Conservation (phyloP, 441 rosid species). For the Erodium texanum region DNA sequence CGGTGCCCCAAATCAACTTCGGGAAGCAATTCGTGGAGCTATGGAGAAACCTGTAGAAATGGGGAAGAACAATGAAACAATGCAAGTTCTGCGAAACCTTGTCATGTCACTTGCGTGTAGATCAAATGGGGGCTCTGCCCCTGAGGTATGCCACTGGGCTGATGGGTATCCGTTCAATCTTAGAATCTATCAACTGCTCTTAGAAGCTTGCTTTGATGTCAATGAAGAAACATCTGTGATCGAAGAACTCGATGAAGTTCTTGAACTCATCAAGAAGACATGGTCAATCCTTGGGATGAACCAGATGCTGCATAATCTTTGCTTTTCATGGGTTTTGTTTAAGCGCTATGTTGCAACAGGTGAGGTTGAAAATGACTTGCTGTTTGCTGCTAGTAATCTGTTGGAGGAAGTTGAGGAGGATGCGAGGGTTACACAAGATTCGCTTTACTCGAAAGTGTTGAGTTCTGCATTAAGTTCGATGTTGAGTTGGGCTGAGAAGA, state of each 20-base stretch:
- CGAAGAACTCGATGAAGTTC: constrained; percentile 61
- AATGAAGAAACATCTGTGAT: constrained; percentile 44
- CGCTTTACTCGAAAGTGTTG: constrained; percentile 29
- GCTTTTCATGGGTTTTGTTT: constrained; percentile 57
- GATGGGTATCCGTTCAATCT: constrained; percentile 57
- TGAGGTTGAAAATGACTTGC: constrained; percentile 50
- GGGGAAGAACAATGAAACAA: constrained; percentile 40
- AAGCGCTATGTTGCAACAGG: constrained; percentile 47
- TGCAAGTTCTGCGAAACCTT: constrained; percentile 37
- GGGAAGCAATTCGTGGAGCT: constrained; percentile 35
- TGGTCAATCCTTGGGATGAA: constrained; percentile 56
- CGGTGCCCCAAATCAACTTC: constrained; percentile 35
- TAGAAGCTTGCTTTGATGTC: constrained; percentile 60
- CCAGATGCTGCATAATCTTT: constrained; percentile 51
- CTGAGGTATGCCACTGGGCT: constrained; percentile 63
- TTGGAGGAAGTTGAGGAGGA: constrained; percentile 47
- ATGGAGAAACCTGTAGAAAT: constrained; percentile 39
- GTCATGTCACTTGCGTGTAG: constrained; percentile 53
- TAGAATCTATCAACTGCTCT: constrained; percentile 42
- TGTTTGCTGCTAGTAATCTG: constrained; percentile 52
- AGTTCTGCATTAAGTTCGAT: constrained; percentile 39
- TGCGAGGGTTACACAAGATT: constrained; percentile 33
- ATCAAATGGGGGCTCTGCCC: constrained; percentile 30
- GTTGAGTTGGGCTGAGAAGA: constrained; percentile 53
- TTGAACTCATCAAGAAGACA: constrained; percentile 60